A percentile compares a stretch with the other conserved stretches of the same genome.
These are phyloP conservation scores for Wickerhamomyces mucosus DNA, from an alignment of 805 yeast genomes.

Conservation along the genomic window DNA sequence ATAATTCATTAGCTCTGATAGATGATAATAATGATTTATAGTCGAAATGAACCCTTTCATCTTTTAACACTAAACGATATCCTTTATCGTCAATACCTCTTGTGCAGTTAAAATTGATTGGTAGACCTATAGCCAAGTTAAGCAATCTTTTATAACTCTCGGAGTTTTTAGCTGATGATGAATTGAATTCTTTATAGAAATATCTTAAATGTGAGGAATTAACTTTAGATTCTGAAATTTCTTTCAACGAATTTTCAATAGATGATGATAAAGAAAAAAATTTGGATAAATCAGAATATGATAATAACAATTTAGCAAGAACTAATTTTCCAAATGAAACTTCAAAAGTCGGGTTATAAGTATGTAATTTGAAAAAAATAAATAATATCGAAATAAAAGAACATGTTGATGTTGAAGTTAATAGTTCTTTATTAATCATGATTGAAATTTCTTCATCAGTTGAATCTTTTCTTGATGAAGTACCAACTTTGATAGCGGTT, in stretches of 20 bases:
- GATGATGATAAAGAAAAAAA: conserved; percentile 9
- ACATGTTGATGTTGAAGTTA: conserved; percentile 1
- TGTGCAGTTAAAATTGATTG: conserved; percentile 13
- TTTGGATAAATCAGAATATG: conserved; percentile 13
- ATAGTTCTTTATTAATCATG: conserved; percentile 11
- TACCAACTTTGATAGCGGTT: conserved; percentile 16
- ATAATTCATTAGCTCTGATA: conserved; percentile 22
- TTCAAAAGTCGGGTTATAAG: conserved; percentile 15
- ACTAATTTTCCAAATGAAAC: conserved; percentile 18
- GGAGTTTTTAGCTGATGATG: conserved; percentile 5
- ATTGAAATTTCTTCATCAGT: conserved; percentile 12
- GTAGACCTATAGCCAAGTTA: conserved; percentile 12
- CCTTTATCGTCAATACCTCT: conserved; percentile 19
- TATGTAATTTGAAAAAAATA: conserved; percentile 11
- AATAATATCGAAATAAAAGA: conserved; percentile 7
- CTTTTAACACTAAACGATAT: conserved; percentile 15
- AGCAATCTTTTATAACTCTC: conserved; percentile 19
- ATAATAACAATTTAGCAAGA: conserved; percentile 13
- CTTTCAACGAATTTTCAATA: conserved; percentile 9
- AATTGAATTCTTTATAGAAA: conserved; percentile 17
- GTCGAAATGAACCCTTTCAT: conserved; percentile 15
- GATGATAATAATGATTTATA: conserved; percentile 16
- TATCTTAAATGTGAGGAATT: conserved; percentile 14
- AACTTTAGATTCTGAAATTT: conserved; percentile 17
- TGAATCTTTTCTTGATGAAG: conserved; percentile 5